Conservation (phyloP, 1,284 basidiomycete genomes). For the Cutaneotrichosporon cyanovorans region DNA sequence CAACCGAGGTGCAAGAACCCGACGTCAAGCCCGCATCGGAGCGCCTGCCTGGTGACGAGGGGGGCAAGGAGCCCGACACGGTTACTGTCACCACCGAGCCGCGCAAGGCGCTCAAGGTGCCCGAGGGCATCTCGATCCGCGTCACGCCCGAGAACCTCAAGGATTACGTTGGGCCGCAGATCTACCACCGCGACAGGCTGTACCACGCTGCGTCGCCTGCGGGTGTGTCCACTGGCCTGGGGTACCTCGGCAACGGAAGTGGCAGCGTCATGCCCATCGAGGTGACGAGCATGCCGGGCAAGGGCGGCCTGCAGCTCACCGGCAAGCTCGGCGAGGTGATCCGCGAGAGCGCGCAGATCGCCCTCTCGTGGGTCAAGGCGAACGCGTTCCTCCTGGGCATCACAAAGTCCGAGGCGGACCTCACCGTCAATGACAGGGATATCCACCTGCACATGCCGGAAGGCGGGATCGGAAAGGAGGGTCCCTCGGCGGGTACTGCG, state of each 20-base stretch:
- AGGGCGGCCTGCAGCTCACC: constrained; percentile 80
- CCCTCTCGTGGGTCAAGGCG: constrained; percentile 83
- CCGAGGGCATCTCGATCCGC: constrained; percentile 66
- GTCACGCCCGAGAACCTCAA: constrained; percentile 83
- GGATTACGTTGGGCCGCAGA: constrained; percentile 88
- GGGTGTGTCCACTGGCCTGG: constrained; percentile 88
- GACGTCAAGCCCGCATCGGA: constrained; percentile 45
- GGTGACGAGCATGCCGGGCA: constrained; percentile 87
- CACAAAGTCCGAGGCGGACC: constrained; percentile 60
- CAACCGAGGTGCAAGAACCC: constrained; percentile 39
- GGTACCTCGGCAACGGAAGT: constrained; percentile 91
- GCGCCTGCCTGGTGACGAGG: constrained; percentile 36
- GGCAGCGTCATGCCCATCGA: constrained; percentile 97
- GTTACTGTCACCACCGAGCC: constrained; percentile 58
- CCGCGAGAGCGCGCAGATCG: constrained; percentile 89
- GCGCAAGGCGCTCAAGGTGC: constrained; percentile 74
- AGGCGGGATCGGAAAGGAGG: constrained; percentile 95
- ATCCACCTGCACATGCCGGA: constrained; percentile 95
- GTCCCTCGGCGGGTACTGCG: constrained; percentile 91
- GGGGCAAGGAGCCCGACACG: constrained; percentile 23
- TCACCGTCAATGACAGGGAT: constrained; percentile 74
- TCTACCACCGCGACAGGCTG: constrained; percentile 92
- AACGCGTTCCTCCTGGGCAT: constrained; percentile 85
- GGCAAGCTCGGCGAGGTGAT: constrained; percentile 98
- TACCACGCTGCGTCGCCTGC: constrained; percentile 75